A percentile compares a stretch with the other conserved stretches of the same genome.
phyloP scores from a whole-genome alignment of 192 early-diverging fungal genomes.

The Umbelopsis ramanniana region DNA sequence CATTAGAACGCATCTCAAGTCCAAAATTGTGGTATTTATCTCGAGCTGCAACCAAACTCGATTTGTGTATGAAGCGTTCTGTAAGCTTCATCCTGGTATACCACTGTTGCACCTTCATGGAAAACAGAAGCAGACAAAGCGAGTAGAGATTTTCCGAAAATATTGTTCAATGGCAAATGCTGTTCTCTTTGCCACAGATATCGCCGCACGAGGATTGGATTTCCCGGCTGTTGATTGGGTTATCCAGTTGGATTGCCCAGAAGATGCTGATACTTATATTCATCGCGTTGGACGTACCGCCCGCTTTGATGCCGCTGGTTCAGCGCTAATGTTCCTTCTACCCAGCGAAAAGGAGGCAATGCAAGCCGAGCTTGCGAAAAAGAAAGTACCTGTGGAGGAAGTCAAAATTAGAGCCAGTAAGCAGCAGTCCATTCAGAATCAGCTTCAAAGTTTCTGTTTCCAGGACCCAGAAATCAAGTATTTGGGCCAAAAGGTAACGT shows the following conservation, averaged over 20 bases:
- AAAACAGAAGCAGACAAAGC: slow-evolving; percentile 94
- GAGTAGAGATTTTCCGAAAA: slow-evolving; percentile 92
- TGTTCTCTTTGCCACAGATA: slow-evolving; percentile 91
- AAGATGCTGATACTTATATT: slow-evolving; percentile 95
- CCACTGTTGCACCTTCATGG: slow-evolving; percentile 92
- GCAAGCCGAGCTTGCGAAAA: slow-evolving; percentile 67
- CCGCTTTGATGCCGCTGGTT: slow-evolving; percentile 87
- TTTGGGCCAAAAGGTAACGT: slow-evolving; percentile 83
- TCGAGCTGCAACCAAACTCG: slow-evolving; percentile 97
- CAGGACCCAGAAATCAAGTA: slow-evolving; percentile 96
- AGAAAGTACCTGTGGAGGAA: slow-evolving; percentile 87
- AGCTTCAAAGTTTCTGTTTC: slow-evolving; percentile 91
- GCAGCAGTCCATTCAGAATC: slow-evolving; percentile 75
- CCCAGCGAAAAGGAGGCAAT: slow-evolving; percentile 90
- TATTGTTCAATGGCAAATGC: slow-evolving; percentile 80
- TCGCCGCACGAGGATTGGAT: slow-evolving; percentile 96
- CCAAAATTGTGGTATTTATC: slow-evolving; percentile 91
- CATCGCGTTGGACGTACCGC: slow-evolving; percentile 98
- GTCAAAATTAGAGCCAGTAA: slow-evolving; percentile 88
- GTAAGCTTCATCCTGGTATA: slow-evolving; percentile 92
- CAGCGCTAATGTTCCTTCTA: slow-evolving; percentile 84
- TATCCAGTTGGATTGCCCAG: slow-evolving; percentile 96
- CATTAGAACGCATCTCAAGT: slow-evolving; percentile 87
- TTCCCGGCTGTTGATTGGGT: slow-evolving; percentile 99
- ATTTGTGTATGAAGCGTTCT: slow-evolving; percentile 94